These are phyloP conservation scores for Anthostomella pinea DNA, from an alignment of 2,329 filamentous ascomycete species.

Conservation along the genomic window DNA sequence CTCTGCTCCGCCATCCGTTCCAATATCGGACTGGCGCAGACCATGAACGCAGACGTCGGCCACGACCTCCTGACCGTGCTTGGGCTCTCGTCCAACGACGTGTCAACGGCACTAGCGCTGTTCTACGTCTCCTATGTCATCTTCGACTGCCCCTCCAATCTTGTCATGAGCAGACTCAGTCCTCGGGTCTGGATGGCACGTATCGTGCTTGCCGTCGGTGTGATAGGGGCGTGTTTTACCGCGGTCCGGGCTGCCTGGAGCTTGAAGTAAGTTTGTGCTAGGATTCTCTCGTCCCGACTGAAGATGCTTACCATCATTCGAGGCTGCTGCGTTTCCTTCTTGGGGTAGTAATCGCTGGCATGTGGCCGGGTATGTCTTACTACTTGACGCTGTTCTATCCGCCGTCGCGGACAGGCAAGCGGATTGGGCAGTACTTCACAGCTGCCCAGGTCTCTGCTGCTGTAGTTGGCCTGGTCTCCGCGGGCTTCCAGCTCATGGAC, in stretches of 20 bases:
- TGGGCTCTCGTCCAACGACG: conserved; percentile 67
- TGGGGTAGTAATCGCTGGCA: conserved; percentile 83
- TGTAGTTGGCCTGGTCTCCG: conserved; percentile 84
- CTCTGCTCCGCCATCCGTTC: conserved; percentile 88
- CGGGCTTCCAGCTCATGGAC: conserved; percentile 90
- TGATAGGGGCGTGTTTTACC: conserved; percentile 80
- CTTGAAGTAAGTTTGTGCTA: conserved; percentile 57
- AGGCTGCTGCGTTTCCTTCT: conserved; percentile 79
- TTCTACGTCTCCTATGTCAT: conserved; percentile 93
- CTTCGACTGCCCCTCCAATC: conserved; percentile 84
- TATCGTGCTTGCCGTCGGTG: conserved; percentile 82
- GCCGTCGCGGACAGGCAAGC: conserved; percentile 78
- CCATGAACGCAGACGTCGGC: conserved; percentile 71
- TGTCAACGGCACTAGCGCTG: conserved; percentile 78
- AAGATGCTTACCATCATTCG: conserved; percentile 12
- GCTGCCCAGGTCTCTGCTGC: conserved; percentile 85
- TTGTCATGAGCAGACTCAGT: conserved; percentile 81
- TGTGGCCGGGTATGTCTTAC: conserved; percentile 95
- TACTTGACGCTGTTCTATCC: conserved; percentile 92
- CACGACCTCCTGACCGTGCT: conserved; percentile 77
- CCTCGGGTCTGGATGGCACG: conserved; percentile 89
- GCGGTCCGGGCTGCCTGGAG: conserved; percentile 82
- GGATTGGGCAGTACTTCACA: conserved; percentile 87
- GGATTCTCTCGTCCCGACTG: background rate
- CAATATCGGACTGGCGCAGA: conserved; percentile 91